Evolutionary conservation across 2,329 filamentous ascomycete species (phyloP).

Genomic region (Alternaria gaisen): DNA sequence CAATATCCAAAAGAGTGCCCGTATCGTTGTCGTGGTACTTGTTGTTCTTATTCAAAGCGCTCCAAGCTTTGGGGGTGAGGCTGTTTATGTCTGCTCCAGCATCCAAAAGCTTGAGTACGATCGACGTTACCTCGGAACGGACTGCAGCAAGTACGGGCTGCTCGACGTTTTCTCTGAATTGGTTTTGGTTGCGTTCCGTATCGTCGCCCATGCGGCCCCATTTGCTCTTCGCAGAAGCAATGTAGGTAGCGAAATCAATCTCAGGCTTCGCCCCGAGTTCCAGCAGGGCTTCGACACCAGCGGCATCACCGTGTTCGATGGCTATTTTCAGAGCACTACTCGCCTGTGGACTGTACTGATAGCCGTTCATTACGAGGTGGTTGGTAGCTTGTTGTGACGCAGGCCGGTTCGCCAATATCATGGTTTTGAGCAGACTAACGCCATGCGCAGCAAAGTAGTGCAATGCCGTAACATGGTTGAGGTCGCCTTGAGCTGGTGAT

Average conservation of each 20-base stretch:
- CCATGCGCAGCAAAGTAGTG: constrained; percentile 53
- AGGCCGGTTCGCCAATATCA: constrained; percentile 69
- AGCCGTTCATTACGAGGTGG: constrained; percentile 62
- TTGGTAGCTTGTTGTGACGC: constrained; percentile 72
- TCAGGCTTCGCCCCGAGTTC: constrained; percentile 63
- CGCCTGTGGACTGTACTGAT: constrained; percentile 46
- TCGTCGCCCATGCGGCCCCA: constrained; percentile 43
- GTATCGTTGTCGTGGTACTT: constrained; percentile 51
- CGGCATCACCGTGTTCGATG: constrained; percentile 18
- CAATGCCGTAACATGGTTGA: constrained; percentile 70
- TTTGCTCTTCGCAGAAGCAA: constrained; percentile 63
- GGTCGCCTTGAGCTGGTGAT: constrained; percentile 76
- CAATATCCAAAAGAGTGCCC: constrained; percentile 67
- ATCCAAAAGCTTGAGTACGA: constrained; percentile 68
- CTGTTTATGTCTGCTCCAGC: constrained; percentile 72
- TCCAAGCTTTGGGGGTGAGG: constrained; percentile 56
- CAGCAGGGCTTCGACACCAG: constrained; percentile 58
- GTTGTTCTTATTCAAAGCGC: constrained; percentile 33
- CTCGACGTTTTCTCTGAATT: constrained; percentile 59
- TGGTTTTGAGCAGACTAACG: constrained; percentile 34
- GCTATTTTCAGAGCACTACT: constrained; percentile 67
- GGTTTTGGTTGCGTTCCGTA: constrained; percentile 59
- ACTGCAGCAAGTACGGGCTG: constrained; percentile 75
- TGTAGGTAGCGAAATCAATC: constrained; percentile 66
- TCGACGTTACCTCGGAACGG: constrained; percentile 58